These are phyloP conservation scores for Collybia sordida DNA, from an alignment of 768 basidiomycete species.

Conservation along the genomic window DNA sequence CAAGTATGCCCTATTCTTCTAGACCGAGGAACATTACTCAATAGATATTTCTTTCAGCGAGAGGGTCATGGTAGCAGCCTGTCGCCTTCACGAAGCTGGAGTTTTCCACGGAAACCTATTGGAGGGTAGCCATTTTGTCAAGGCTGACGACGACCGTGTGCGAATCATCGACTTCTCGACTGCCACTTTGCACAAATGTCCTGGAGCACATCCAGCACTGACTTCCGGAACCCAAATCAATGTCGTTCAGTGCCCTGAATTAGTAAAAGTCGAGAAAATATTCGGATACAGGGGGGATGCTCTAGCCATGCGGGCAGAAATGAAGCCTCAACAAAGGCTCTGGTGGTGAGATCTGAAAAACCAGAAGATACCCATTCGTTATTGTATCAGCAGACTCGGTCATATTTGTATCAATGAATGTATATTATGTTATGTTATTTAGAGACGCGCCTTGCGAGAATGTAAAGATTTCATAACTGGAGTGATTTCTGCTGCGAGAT, in stretches of 20 bases:
- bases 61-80: slow-evolving; percentile 28
- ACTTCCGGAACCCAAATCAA: slow-evolving; percentile 1
- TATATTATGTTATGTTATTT: background rate
- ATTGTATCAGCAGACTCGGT: too few species aligned
- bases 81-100: slow-evolving; percentile 34
- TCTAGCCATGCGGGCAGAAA: background rate
- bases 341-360: background rate
- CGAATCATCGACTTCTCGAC: slow-evolving; percentile 37
- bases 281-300: slow-evolving; percentile 2
- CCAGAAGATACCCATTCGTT: background rate
- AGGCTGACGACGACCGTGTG: slow-evolving; percentile 20
- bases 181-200: slow-evolving; percentile 29
- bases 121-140: slow-evolving; percentile 29
- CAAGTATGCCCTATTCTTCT: slow-evolving; percentile 17
- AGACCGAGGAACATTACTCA: background rate
- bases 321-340: background rate
- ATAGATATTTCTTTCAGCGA: slow-evolving; percentile 24
- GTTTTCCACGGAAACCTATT: slow-evolving; percentile 33
- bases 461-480: slow-evolving; percentile 22
- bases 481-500: slow-evolving; percentile 39
- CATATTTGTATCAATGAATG: background rate
- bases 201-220: slow-evolving; percentile 4
- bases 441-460: slow-evolving; percentile 2
- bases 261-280: slow-evolving; percentile 17
- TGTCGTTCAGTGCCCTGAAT: slow-evolving; percentile 17